Conservation (phyloP, 495 filamentous ascomycete genomes). For the Xylaria cubensis region DNA sequence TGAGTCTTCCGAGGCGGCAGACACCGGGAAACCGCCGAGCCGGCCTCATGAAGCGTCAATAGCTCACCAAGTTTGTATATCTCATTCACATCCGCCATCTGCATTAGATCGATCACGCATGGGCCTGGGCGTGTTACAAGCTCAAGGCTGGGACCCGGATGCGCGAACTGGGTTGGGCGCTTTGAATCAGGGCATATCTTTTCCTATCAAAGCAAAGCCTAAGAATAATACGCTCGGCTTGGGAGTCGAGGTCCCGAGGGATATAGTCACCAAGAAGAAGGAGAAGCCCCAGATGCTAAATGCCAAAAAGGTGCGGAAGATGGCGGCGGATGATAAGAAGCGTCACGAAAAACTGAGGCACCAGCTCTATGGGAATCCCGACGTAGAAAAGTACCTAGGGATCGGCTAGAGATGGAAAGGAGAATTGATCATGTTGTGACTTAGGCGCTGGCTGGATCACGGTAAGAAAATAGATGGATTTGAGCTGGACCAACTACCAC, state of each 20-base stretch:
- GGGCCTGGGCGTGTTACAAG: constrained; percentile 76
- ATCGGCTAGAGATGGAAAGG: constrained; percentile 33
- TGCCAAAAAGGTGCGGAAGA: constrained; percentile 70
- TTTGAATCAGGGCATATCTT: constrained; percentile 72
- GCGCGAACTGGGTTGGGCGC: constrained; percentile 74
- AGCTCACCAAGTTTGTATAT: constrained; percentile 80
- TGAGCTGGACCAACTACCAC: background rate
- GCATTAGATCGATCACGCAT: constrained; percentile 77
- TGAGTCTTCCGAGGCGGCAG: constrained; percentile 27
- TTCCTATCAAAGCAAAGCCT: constrained; percentile 73
- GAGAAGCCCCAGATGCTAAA: constrained; percentile 67
- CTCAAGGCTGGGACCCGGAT: constrained; percentile 90
- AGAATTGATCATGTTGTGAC: background rate
- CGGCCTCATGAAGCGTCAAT: constrained; percentile 72
- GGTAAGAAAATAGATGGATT: background rate
- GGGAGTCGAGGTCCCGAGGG: constrained; percentile 58
- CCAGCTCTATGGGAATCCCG: constrained; percentile 71
- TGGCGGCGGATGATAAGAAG: constrained; percentile 64
- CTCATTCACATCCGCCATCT: constrained; percentile 85
- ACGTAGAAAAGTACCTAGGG: constrained; percentile 77
- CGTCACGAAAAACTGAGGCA: constrained; percentile 67
- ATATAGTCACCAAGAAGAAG: constrained; percentile 49
- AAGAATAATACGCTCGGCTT: constrained; percentile 81
- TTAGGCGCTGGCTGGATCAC: background rate
- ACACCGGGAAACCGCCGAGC: constrained; percentile 3